Conservation (phyloP, 352 stramenopile species). For the Thraustotheca clavata region DNA sequence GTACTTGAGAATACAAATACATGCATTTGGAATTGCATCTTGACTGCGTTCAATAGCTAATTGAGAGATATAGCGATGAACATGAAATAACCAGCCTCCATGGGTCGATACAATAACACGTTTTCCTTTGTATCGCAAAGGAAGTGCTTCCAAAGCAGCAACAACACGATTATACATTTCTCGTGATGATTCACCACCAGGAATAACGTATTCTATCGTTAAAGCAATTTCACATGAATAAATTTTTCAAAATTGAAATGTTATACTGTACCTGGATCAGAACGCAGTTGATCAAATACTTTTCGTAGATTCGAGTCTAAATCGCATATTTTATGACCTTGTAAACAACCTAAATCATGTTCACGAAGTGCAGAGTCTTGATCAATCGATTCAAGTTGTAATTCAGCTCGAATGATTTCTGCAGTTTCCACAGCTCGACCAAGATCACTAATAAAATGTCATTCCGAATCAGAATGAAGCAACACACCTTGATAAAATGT, state of each 20-base stretch:
- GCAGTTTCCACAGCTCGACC: constrained; percentile 2
- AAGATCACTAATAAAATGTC: constrained; percentile 4
- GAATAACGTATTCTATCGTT: background rate
- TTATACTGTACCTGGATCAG: background rate
- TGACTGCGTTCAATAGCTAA: constrained; percentile 1
- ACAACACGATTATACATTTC: constrained; percentile 6
- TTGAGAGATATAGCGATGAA: background rate
- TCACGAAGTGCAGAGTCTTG: background rate
- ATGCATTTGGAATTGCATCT: constrained; percentile 14
- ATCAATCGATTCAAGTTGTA: background rate
- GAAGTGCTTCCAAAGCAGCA: background rate
- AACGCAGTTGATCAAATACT: constrained; percentile 6
- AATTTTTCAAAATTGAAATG: background rate
- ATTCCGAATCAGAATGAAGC: background rate
- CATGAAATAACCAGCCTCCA: constrained; percentile 12
- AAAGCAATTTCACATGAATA: background rate
- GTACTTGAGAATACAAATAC: constrained; percentile 12
- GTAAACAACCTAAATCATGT: background rate
- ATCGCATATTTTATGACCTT: background rate
- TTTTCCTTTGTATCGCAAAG: background rate
- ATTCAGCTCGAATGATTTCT: background rate
- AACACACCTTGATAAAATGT: constrained; percentile 6
- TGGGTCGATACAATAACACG: constrained; percentile 10
- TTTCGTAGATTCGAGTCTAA: background rate
- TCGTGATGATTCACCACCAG: constrained; percentile 15